Evolutionary conservation across 164 flowering plant genomes (phyloP), one percentile per base, ranked within the genome.

Genomic region (Cinnamomum chago): DNA sequence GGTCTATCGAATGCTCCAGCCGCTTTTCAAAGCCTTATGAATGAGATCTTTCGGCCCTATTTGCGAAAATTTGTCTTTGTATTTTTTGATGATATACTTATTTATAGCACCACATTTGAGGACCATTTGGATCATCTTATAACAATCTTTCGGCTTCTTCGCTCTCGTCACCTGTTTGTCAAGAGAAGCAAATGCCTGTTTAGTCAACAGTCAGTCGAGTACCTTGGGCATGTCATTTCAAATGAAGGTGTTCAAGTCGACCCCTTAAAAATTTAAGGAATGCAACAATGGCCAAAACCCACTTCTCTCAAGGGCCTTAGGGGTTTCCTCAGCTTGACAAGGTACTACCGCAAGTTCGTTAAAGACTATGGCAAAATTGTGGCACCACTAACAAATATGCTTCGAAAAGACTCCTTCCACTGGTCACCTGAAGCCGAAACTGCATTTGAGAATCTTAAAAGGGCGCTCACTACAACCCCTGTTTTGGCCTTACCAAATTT

Each of bases 221-320:
- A 72, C 33, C 51, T 72, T 20, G 51, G 74, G 22, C 55, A 72
- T 60, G 11, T 18, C 3, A 58, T 72, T 20, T 72, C 65, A 30
- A 27, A 11, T 1, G 67, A 62, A 2, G 66, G 74, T 14, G 74
- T 72, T 23, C 13, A 18, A 0, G 64, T 17, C 7, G 65, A 71
- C 24, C 73, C 65, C 6, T 3, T 4, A 18, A 72, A 58, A 10
- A 72, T 58, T n/a, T 3, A 51, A 23, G 15, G n/a, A 14, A 51
- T 52, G 64, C 11, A 3, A n/a, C 4, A n/a, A 15, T 71, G 73
- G 73, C 35, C 64, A 23, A 15, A 18, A 15, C 73, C 40, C 33
- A 23, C 17, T 5, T 35, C 3, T n/a, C 6, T 72, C 28, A 58
- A 20, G 23, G 24, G 1, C 9, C 50, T 60, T 10, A 3, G 27